Evolutionary conservation across 495 filamentous ascomycete species (phyloP).

Genomic region (Daldinia childiae): DNA sequence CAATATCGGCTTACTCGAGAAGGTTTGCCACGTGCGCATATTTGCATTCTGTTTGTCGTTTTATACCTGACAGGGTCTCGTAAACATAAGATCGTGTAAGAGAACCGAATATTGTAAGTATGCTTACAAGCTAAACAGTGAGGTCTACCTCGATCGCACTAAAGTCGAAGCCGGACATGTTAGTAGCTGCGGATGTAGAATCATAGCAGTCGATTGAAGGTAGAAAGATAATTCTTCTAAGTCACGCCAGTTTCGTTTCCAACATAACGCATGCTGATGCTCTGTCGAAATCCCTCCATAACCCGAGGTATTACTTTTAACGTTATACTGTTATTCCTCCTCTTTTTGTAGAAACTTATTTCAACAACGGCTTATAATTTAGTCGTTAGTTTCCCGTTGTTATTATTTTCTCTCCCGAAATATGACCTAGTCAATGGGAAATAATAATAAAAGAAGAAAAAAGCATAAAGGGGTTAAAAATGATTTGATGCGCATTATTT

Average conservation of each 20-base stretch:
- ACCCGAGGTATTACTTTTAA: neutral
- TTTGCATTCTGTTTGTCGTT: constrained; percentile 72
- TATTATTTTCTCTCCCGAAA: neutral
- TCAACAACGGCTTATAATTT: neutral
- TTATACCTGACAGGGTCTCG: constrained; percentile 58
- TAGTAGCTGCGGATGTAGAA: constrained; percentile 23
- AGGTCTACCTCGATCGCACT: constrained; percentile 67
- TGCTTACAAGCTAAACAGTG: constrained; percentile 72
- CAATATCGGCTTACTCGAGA: constrained; percentile 63
- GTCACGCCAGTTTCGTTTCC: neutral
- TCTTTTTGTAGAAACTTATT: neutral
- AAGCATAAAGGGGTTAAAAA: neutral
- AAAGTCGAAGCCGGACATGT: constrained; percentile 27
- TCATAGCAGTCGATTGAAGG: constrained; percentile 9
- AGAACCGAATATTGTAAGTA: neutral
- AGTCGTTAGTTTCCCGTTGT: constrained; percentile 2
- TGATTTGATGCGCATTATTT: neutral
- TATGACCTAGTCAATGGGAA: neutral
- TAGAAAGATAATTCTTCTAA: constrained; percentile 11
- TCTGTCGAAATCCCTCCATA: constrained; percentile 5
- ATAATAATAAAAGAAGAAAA: neutral
- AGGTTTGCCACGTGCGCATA: constrained; percentile 75
- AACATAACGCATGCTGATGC: constrained; percentile 9
- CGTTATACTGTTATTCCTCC: neutral
- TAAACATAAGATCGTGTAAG: neutral